Conservation (phyloP, 768 basidiomycete genomes). For the Inosperma sp. region DNA sequence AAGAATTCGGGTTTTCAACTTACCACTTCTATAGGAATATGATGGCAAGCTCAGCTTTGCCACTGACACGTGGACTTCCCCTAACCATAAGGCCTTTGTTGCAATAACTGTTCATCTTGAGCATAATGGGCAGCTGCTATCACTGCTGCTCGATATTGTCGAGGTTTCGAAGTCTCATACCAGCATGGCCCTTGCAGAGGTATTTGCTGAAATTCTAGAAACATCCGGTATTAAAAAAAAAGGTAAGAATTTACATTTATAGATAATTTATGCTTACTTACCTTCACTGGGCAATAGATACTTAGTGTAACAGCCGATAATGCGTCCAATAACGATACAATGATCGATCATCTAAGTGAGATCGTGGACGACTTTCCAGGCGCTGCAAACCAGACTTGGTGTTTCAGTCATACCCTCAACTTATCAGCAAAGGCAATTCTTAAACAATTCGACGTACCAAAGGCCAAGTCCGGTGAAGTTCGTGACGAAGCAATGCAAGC, state of each 20-base stretch:
- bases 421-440: slow-evolving; percentile 29
- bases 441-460: slow-evolving; percentile 25
- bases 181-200: slow-evolving; percentile 26
- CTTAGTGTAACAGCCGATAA: slow-evolving; percentile 33
- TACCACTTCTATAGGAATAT: slow-evolving; percentile 31
- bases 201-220: slow-evolving; percentile 25
- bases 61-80: slow-evolving; percentile 35
- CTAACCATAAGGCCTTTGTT: too few relatives aligned
- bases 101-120: too few relatives aligned
- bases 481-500: slow-evolving; percentile 5
- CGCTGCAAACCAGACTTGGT: too few relatives aligned
- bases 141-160: too few relatives aligned
- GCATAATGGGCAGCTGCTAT: too few relatives aligned
- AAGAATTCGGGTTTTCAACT: slow-evolving; percentile 15
- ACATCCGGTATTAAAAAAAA: slow-evolving; percentile 19
- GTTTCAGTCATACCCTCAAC: slow-evolving; percentile 35
- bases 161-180: slow-evolving; percentile 32
- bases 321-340: slow-evolving; percentile 29
- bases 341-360: slow-evolving; percentile 25
- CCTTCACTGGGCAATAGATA: too few relatives aligned
- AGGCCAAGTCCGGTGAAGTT: background rate
- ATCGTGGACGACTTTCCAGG: slow-evolving; percentile 18
- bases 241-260: slow-evolving; percentile 29
- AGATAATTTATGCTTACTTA: slow-evolving; percentile 15
- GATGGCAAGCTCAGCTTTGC: slow-evolving; percentile 20